A percentile compares a stretch with the other conserved stretches of the same genome.
Evolutionary conservation across 106 monocot species (phyloP).

Genomic region (Dendrobium catenatum): DNA sequence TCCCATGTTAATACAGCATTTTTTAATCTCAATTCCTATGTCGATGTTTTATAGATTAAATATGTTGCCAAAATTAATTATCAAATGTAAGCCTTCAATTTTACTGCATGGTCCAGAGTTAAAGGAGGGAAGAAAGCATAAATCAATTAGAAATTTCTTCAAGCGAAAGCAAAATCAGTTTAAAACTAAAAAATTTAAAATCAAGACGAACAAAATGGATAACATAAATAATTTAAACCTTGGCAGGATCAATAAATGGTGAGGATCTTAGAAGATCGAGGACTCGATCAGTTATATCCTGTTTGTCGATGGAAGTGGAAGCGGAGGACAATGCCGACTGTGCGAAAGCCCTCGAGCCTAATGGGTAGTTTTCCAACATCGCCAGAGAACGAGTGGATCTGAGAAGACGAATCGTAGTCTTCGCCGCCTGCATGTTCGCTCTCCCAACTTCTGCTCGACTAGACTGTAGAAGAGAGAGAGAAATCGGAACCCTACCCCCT

Average conservation of each 20-base stretch:
- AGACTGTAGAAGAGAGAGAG: neutral
- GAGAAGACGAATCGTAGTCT: neutral
- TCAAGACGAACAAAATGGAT: neutral
- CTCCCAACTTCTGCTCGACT: neutral
- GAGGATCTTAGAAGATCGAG: conserved; percentile 15
- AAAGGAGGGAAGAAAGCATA: too few relatives aligned
- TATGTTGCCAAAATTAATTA: too few relatives aligned
- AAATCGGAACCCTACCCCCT: neutral
- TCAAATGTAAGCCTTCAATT: too few relatives aligned
- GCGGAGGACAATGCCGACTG: neutral
- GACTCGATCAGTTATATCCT: conserved; percentile 17
- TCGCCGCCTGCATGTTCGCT: neutral
- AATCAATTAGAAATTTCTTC: neutral
- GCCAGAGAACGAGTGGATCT: neutral
- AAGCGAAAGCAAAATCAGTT: neutral
- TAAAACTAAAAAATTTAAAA: neutral
- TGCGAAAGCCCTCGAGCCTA: neutral
- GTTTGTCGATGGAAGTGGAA: neutral
- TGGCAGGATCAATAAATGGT: conserved; percentile 13
- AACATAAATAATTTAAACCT: neutral
- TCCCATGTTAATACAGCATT: too few relatives aligned
- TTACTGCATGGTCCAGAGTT: too few relatives aligned
- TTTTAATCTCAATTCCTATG: too few relatives aligned
- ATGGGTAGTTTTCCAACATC: neutral
- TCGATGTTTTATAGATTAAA: too few relatives aligned